Evolutionary conservation across 2,329 filamentous ascomycete species (phyloP).

Genomic region (Thelonectria blattea): DNA sequence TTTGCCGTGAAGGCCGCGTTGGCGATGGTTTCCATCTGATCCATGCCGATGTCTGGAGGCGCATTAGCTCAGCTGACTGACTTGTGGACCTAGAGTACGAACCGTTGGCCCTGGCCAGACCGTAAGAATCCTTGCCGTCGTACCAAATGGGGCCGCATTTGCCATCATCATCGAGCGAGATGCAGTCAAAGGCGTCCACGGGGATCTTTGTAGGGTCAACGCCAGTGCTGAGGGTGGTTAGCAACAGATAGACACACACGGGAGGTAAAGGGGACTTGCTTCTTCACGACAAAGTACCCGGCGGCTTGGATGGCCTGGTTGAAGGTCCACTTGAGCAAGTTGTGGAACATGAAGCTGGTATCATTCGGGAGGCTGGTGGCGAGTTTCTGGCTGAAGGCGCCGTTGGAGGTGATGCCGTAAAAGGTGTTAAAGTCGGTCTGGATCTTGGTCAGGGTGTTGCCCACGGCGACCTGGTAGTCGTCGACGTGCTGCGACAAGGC

Average conservation of each 20-base stretch:
- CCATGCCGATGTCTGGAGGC: not conserved
- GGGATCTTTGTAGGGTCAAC: not conserved
- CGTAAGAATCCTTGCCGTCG: constrained; percentile 1
- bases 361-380: not conserved
- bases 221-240: not conserved
- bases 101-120: not conserved
- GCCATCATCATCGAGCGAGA: not conserved
- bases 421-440: not conserved
- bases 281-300: not conserved
- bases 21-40: not conserved
- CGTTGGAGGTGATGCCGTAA: not conserved
- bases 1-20: not conserved
- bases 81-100: not conserved
- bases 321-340: not conserved
- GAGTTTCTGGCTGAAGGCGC: not conserved
- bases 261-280: not conserved
- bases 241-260: not conserved
- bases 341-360: not conserved
- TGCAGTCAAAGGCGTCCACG: not conserved
- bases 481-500: not conserved
- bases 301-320: constrained; percentile 1
- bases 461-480: not conserved
- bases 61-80: not conserved
- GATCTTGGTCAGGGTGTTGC: not conserved
- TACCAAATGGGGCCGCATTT: constrained; percentile 1